Evolutionary conservation across 1,284 basidiomycete genomes (phyloP).

Genomic region (Pseudozyma tsukubaensis): DNA sequence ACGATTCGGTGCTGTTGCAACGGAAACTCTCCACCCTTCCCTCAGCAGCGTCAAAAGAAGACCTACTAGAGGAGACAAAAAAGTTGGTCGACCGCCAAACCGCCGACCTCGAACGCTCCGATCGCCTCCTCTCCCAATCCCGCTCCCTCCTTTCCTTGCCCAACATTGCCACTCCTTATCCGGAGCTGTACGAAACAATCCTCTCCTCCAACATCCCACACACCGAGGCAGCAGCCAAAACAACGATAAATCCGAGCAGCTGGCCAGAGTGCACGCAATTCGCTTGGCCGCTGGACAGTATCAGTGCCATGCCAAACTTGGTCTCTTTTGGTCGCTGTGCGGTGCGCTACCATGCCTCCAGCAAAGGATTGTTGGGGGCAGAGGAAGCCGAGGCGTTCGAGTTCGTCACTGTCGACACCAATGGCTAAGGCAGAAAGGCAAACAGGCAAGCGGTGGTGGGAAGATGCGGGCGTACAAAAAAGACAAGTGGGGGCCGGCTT

Average conservation of each 20-base stretch:
- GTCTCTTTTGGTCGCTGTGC: slow-evolving; percentile 40
- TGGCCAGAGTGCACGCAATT: not conserved
- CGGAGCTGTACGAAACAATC: not conserved
- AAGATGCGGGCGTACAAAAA: too few species aligned
- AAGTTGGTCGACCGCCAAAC: slow-evolving; percentile 4
- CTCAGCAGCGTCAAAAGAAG: not conserved
- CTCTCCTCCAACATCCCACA: not conserved
- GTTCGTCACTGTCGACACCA: not conserved
- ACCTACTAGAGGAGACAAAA: not conserved
- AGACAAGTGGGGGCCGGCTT: too few species aligned
- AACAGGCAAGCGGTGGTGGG: too few species aligned
- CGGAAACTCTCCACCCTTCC: not conserved
- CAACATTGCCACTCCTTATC: slow-evolving; percentile 5
- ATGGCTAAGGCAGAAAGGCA: too few species aligned
- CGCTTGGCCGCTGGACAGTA: slow-evolving; percentile 32
- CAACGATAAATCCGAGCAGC: slow-evolving; percentile 6
- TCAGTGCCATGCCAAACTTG: slow-evolving; percentile 24
- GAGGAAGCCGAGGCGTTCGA: not conserved
- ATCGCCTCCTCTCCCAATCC: slow-evolving; percentile 17
- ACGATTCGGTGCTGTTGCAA: slow-evolving; percentile 37
- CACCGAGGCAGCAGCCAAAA: slow-evolving; percentile 8
- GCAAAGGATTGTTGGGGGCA: not conserved
- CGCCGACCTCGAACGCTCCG: slow-evolving; percentile 16
- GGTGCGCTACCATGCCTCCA: slow-evolving; percentile 13
- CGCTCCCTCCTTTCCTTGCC: slow-evolving; percentile 7